Percentiles rank a stretch among this genome's conserved stretches.
phyloP scores from a whole-genome alignment of 1,284 basidiomycete species.

The Ganoderma lucidum region DNA sequence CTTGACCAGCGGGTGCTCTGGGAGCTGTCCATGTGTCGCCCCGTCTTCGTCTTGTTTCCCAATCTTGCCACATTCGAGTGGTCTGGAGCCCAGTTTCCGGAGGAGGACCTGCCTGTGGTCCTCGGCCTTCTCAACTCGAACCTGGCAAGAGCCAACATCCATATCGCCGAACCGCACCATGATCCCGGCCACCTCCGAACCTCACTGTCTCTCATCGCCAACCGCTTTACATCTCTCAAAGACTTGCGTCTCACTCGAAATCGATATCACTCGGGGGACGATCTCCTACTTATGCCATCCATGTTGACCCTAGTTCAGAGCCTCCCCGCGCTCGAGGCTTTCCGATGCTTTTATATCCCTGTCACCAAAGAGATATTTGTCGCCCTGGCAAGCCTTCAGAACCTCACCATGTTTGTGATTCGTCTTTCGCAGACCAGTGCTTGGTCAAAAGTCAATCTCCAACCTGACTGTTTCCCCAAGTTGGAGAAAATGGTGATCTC shows the following conservation, averaged over 20 bases:
- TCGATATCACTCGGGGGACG: not conserved
- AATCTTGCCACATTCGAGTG: not conserved
- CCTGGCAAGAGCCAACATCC: not conserved
- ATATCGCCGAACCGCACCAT: not conserved
- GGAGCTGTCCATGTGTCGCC: not conserved
- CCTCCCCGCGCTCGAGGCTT: not conserved
- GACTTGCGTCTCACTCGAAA: not conserved
- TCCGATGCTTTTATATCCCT: not conserved
- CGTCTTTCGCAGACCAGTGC: not conserved
- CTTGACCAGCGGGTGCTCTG: not conserved
- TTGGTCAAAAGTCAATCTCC: not conserved
- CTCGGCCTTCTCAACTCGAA: not conserved
- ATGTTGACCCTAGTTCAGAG: not conserved
- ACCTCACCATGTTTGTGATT: not conserved
- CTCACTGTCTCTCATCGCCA: not conserved
- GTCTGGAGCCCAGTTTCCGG: not conserved
- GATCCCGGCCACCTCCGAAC: not conserved
- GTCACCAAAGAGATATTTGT: not conserved
- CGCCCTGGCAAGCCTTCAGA: not conserved
- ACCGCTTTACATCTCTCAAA: not conserved
- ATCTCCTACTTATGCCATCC: not conserved
- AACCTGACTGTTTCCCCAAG: not conserved
- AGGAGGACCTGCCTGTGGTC: not conserved
- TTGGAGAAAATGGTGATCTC: not conserved
- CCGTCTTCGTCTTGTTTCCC: not conserved